Evolutionary conservation across 2,329 filamentous ascomycete genomes (phyloP).

Genomic region (Bisporella sp.): DNA sequence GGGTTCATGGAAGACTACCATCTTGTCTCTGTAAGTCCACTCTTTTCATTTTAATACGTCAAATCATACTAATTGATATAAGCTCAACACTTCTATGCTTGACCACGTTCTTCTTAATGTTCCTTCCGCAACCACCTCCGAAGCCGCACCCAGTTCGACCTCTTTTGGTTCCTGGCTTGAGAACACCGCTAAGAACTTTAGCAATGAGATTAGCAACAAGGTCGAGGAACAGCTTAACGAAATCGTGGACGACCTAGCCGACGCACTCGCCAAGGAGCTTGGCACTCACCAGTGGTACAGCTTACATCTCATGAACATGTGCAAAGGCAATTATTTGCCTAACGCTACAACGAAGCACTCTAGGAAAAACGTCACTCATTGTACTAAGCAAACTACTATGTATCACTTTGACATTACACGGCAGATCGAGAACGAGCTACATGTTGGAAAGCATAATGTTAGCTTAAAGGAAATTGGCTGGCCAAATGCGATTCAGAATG

Average conservation of each 20-base stretch:
- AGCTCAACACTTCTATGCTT: conserved; percentile 51
- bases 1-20: conserved; percentile 49
- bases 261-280: conserved; percentile 37
- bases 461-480: conserved; percentile 46
- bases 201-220: conserved; percentile 28
- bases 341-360: conserved; percentile 32
- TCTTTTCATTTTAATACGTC: neutral
- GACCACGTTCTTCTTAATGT: conserved; percentile 29
- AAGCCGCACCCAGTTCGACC: conserved; percentile 22
- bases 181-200: conserved; percentile 32
- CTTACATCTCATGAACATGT: conserved; percentile 53
- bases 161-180: conserved; percentile 26
- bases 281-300: conserved; percentile 56
- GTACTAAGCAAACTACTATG: conserved; percentile 44
- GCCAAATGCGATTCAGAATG: conserved; percentile 47
- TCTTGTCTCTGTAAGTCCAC: conserved; percentile 43
- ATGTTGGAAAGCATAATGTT: conserved; percentile 32
- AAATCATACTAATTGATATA: conserved; percentile 2
- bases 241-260: conserved; percentile 29
- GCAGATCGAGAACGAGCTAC: conserved; percentile 41
- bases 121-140: conserved; percentile 16
- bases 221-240: conserved; percentile 26
- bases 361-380: conserved; percentile 44
- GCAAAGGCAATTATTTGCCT: conserved; percentile 36
- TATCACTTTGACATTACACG: conserved; percentile 48